A percentile compares a stretch with the other conserved stretches of the same genome.
Conservation (phyloP, 371 early-diverging fungal species). For the Massospora cicadina region DNA sequence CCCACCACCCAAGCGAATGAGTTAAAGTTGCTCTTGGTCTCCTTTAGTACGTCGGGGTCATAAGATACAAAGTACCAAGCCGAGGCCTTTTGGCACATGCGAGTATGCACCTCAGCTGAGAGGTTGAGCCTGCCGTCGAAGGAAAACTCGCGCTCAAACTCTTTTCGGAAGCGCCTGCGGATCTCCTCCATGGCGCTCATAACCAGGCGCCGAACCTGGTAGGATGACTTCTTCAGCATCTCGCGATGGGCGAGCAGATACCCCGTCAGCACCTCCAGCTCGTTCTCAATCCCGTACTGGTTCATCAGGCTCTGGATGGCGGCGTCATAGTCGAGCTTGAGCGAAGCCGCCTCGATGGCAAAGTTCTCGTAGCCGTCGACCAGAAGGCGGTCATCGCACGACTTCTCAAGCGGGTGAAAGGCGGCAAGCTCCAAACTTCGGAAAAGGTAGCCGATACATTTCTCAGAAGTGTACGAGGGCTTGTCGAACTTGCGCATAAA, state of each 20-base stretch:
- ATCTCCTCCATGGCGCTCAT: conserved; percentile 22
- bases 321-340: conserved; percentile 26
- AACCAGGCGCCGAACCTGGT: conserved; percentile 26
- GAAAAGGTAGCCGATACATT: conserved; percentile 44
- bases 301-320: conserved; percentile 37
- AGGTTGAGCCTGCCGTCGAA: conserved; percentile 10
- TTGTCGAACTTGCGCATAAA: conserved; percentile 57
- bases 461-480: conserved; percentile 29
- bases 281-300: conserved; percentile 39
- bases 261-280: conserved; percentile 22
- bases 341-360: conserved; percentile 26
- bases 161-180: conserved; percentile 19
- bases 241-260: conserved; percentile 14
- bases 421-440: conserved; percentile 14
- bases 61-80: conserved; percentile 65
- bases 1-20: conserved; percentile 48
- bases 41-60: conserved; percentile 15
- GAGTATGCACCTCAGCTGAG: conserved; percentile 15
- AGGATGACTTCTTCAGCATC: conserved; percentile 12
- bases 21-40: conserved; percentile 18
- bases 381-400: conserved; percentile 26
- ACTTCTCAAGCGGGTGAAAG: conserved; percentile 16
- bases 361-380: conserved; percentile 33
- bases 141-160: conserved; percentile 27
- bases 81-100: conserved; percentile 29